Percentiles rank a stretch among this genome's conserved stretches.
phyloP scores from a whole-genome alignment of 441 rosid genomes.

The Pelargonium citronellum region DNA sequence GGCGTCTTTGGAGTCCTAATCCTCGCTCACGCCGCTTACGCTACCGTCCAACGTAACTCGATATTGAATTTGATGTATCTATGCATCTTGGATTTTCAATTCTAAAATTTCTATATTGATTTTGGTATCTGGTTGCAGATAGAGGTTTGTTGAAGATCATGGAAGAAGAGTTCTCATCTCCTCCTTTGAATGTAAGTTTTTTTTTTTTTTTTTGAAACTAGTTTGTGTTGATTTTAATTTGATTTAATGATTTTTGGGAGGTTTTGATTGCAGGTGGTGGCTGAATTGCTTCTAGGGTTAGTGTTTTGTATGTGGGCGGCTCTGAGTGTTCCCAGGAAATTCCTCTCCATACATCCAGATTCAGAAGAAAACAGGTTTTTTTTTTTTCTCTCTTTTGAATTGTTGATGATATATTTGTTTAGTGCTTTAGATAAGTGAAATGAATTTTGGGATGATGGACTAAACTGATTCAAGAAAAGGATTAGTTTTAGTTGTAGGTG shows the following conservation, averaged over 20 bases:
- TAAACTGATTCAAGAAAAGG: background rate
- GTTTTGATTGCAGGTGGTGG: slow-evolving; percentile 52
- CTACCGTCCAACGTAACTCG: slow-evolving; percentile 69
- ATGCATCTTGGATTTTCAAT: background rate
- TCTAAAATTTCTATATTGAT: background rate
- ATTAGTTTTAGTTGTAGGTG: background rate
- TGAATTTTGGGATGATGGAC: background rate
- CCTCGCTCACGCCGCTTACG: slow-evolving; percentile 75
- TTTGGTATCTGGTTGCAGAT: slow-evolving; percentile 35
- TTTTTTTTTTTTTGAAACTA: background rate
- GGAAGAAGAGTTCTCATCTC: slow-evolving; percentile 91
- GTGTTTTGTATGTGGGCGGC: slow-evolving; percentile 86
- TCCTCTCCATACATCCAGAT: slow-evolving; percentile 75
- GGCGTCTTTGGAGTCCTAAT: slow-evolving; percentile 65
- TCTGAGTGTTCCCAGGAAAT: slow-evolving; percentile 76
- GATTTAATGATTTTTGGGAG: background rate
- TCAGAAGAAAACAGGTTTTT: slow-evolving; percentile 88
- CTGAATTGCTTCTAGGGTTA: slow-evolving; percentile 68
- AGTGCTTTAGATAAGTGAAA: background rate
- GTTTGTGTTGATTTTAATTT: background rate
- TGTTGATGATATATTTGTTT: background rate
- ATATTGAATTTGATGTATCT: background rate
- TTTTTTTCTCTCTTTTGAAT: background rate
- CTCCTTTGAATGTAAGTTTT: slow-evolving; percentile 52
- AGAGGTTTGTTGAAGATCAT: slow-evolving; percentile 84